Percentiles rank a stretch among this genome's conserved stretches.
Evolutionary conservation across 1,284 basidiomycete species (phyloP).

Genomic region (Pholiota adiposa): DNA sequence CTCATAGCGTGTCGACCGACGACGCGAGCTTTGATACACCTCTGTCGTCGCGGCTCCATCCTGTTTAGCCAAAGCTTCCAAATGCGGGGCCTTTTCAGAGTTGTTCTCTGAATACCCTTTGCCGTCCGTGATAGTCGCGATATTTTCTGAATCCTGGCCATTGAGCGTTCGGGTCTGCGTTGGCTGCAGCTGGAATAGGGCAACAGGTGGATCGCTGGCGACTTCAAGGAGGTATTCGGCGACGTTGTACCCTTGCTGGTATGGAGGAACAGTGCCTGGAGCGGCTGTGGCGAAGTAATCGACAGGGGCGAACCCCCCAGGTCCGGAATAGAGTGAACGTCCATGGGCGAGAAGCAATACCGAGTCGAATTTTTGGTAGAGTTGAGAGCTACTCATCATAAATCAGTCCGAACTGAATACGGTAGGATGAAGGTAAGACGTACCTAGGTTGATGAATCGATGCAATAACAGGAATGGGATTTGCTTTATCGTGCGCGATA

Average conservation of each 20-base stretch:
- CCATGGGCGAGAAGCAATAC: constrained; percentile 82
- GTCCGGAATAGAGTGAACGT: constrained; percentile 80
- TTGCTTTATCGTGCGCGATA: constrained; percentile 70
- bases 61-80: background rate
- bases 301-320: constrained; percentile 68
- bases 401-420: background rate
- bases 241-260: constrained; percentile 79
- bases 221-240: constrained; percentile 90
- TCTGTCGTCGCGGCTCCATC: background rate
- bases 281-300: constrained; percentile 60
- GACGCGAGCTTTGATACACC: background rate
- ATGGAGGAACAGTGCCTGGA: constrained; percentile 40
- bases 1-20: constrained; percentile 44
- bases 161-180: constrained; percentile 13
- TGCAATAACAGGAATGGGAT: constrained; percentile 81
- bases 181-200: constrained; percentile 41
- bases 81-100: background rate
- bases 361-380: constrained; percentile 85
- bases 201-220: constrained; percentile 65
- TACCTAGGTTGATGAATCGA: constrained; percentile 88
- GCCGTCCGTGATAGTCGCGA: background rate
- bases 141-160: background rate
- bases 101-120: background rate
- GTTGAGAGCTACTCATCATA: constrained; percentile 60
- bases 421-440: constrained; percentile 17